phyloP scores from a whole-genome alignment of 371 early-diverging fungal genomes.

The Mortierella sp. region DNA sequence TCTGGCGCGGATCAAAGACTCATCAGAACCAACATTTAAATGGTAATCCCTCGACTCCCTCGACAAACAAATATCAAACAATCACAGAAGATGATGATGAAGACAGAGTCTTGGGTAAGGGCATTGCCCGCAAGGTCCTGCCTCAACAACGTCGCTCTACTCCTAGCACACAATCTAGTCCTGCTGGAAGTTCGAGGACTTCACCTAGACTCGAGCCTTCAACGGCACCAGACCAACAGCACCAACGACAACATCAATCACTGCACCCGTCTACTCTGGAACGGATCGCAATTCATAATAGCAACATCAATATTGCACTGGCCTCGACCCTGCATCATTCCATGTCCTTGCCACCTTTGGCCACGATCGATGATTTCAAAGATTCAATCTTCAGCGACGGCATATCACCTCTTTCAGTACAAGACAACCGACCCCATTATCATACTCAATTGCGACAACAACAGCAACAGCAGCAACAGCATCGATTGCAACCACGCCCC shows the following conservation, averaged over 20 bases:
- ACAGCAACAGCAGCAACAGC: slow-evolving; percentile 28
- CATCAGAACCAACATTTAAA: slow-evolving; percentile 13
- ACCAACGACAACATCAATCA: slow-evolving; percentile 17
- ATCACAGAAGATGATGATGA: slow-evolving; percentile 50
- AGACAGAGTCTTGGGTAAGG: slow-evolving; percentile 42
- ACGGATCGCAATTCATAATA: slow-evolving; percentile 48
- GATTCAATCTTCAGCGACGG: slow-evolving; percentile 9
- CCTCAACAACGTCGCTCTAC: slow-evolving; percentile 50
- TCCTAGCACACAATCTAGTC: slow-evolving; percentile 36
- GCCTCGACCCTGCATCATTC: slow-evolving; percentile 41
- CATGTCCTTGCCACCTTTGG: slow-evolving; percentile 18
- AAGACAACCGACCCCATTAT: slow-evolving; percentile 4
- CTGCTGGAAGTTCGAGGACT: slow-evolving; percentile 31
- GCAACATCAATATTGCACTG: slow-evolving; percentile 40
- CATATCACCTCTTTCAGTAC: slow-evolving; percentile 1
- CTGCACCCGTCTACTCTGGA: slow-evolving; percentile 37
- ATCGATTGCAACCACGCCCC: slow-evolving; percentile 1
- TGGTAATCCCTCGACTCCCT: slow-evolving; percentile 5
- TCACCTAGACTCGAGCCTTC: slow-evolving; percentile 28
- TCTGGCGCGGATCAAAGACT: slow-evolving; percentile 41
- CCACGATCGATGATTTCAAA: slow-evolving; percentile 4
- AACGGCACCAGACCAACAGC: slow-evolving; percentile 8
- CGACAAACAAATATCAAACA: slow-evolving; percentile 31
- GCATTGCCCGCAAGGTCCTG: slow-evolving; percentile 46
- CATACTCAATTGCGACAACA: slow-evolving; percentile 5